Evolutionary conservation across 768 basidiomycete genomes (phyloP).

Genomic region (Omphalotus guepiniiformis): DNA sequence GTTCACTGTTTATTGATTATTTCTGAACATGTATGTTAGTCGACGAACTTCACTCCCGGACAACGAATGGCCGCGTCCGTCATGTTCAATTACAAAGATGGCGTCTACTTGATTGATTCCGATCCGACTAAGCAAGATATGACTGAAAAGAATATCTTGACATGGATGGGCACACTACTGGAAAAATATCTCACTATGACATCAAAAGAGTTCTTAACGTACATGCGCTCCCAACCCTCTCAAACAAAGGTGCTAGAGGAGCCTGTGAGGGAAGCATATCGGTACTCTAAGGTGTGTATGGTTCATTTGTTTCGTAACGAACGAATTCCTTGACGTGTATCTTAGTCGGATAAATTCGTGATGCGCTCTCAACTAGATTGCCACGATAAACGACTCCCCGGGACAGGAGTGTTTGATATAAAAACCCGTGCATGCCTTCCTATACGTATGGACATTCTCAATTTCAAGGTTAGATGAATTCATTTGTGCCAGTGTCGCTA

Average conservation of each 20-base stretch:
- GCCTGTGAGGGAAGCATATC: slow-evolving; percentile 66
- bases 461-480: slow-evolving; percentile 59
- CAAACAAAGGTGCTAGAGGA: slow-evolving; percentile 26
- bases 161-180: slow-evolving; percentile 81
- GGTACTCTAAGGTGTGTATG: slow-evolving; percentile 70
- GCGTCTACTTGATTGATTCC: slow-evolving; percentile 65
- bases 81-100: slow-evolving; percentile 57
- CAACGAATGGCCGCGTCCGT: slow-evolving; percentile 76
- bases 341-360: slow-evolving; percentile 58
- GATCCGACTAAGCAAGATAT: slow-evolving; percentile 35
- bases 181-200: slow-evolving; percentile 83
- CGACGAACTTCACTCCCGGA: slow-evolving; percentile 65
- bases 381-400: slow-evolving; percentile 73
- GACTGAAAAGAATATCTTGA: slow-evolving; percentile 63
- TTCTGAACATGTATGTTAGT: slow-evolving; percentile 30
- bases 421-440: slow-evolving; percentile 89
- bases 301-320: not conserved
- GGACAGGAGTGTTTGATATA: slow-evolving; percentile 91
- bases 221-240: slow-evolving; percentile 37
- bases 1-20: not conserved
- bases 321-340: no score
- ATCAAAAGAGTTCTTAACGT: slow-evolving; percentile 55
- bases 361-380: slow-evolving; percentile 98
- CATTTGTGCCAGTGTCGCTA: not conserved
- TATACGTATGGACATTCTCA: slow-evolving; percentile 80